Conservation (phyloP, 2,329 filamentous ascomycete species). For the Monilinia polystroma region DNA sequence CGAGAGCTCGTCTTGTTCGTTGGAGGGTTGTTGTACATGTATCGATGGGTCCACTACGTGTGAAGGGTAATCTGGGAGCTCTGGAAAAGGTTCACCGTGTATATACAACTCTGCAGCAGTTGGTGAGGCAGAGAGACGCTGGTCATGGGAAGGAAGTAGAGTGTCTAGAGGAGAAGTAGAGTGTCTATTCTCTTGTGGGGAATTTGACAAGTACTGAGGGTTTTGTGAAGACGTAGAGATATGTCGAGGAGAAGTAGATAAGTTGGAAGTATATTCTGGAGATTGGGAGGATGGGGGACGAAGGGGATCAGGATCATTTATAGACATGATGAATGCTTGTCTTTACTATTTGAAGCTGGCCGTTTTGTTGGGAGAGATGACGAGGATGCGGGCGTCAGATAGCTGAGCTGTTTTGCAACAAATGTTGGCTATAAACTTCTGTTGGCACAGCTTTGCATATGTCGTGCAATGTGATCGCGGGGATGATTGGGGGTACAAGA, state of each 20-base stretch:
- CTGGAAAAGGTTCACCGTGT: constrained; percentile 17
- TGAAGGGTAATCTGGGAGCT: background rate
- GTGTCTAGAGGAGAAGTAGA: background rate
- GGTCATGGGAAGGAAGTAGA: background rate
- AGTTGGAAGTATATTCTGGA: background rate
- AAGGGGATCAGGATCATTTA: constrained; percentile 13
- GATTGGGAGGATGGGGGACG: constrained; percentile 4
- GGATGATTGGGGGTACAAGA: constrained; percentile 7
- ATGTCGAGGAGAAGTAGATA: constrained; percentile 7
- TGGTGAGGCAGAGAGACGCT: background rate
- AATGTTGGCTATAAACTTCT: background rate
- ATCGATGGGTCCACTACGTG: constrained; percentile 2
- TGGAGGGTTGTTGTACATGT: constrained; percentile 16
- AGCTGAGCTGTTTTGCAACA: background rate
- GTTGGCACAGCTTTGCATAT: constrained; percentile 14
- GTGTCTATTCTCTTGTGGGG: constrained; percentile 5
- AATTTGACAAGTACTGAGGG: constrained; percentile 7
- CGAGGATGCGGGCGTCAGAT: background rate
- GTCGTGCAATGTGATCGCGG: constrained; percentile 13
- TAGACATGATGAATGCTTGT: constrained; percentile 15
- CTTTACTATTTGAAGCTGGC: background rate
- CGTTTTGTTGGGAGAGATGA: constrained; percentile 14
- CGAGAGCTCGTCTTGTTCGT: constrained; percentile 8
- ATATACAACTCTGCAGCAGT: constrained; percentile 9
- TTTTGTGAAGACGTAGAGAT: background rate